Percentiles rank a stretch among this genome's conserved stretches.
Evolutionary conservation across 2,329 filamentous ascomycete species (phyloP).

Genomic region (Phialophora macrospora): DNA sequence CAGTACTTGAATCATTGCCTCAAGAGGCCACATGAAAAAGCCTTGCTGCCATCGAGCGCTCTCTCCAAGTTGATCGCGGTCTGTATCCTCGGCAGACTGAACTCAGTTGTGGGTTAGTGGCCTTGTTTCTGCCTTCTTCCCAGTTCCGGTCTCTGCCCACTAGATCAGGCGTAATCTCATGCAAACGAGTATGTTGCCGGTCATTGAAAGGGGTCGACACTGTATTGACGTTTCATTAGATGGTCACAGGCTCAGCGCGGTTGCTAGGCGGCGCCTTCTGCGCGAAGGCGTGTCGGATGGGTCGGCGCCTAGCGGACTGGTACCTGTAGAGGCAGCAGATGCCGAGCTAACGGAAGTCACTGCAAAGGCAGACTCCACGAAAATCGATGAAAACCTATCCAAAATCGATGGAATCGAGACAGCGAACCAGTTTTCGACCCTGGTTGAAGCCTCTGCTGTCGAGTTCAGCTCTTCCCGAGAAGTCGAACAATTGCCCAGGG

Average conservation of each 20-base stretch:
- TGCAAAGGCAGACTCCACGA: not conserved
- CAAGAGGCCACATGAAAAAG: not conserved
- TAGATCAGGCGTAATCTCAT: slow-evolving; percentile 27
- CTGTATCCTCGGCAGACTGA: not conserved
- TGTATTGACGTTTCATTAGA: slow-evolving; percentile 17
- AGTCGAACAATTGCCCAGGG: slow-evolving; percentile 30
- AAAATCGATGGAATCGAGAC: not conserved
- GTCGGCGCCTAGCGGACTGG: slow-evolving; percentile 9
- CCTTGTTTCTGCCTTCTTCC: not conserved
- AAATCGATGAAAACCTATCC: slow-evolving; percentile 1
- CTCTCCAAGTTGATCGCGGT: not conserved
- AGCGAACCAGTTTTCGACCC: slow-evolving; percentile 33
- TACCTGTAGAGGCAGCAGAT: slow-evolving; percentile 8
- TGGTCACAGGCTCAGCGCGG: slow-evolving; percentile 32
- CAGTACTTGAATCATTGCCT: not conserved
- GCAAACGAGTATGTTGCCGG: slow-evolving; percentile 28
- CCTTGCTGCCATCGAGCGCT: not conserved
- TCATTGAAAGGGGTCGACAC: not conserved
- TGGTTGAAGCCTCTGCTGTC: slow-evolving; percentile 33
- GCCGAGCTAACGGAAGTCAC: not conserved
- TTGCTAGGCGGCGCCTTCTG: slow-evolving; percentile 30
- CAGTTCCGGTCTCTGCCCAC: no score
- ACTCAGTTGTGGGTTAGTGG: not conserved
- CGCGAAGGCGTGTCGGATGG: slow-evolving; percentile 24
- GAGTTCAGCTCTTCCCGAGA: slow-evolving; percentile 33